phyloP scores from a whole-genome alignment of 2,329 filamentous ascomycete species.

The Aspergillus fumigatus region DNA sequence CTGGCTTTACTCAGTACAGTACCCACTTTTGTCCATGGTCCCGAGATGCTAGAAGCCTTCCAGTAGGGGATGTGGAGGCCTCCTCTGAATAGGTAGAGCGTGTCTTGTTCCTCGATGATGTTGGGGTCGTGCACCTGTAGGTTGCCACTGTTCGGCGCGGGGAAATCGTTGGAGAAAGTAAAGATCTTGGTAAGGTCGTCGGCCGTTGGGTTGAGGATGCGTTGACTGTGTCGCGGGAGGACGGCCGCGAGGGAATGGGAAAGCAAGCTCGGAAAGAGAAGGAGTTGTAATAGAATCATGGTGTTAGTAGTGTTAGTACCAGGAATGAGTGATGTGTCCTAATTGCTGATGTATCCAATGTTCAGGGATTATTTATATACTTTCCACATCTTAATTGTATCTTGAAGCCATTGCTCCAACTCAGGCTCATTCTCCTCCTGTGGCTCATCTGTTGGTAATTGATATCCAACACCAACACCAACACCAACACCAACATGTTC shows the following conservation, averaged over 20 bases:
- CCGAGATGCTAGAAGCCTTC: slow-evolving; percentile 19
- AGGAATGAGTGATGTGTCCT: neutral
- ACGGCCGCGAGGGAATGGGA: neutral
- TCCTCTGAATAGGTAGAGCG: slow-evolving; percentile 27
- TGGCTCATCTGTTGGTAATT: neutral
- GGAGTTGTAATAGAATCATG: neutral
- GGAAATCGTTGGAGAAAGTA: neutral
- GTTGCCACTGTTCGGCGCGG: slow-evolving; percentile 18
- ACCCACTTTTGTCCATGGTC: slow-evolving; percentile 26
- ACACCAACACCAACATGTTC: neutral
- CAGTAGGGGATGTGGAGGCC: slow-evolving; percentile 18
- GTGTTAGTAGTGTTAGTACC: neutral
- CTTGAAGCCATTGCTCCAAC: neutral
- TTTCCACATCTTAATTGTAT: neutral
- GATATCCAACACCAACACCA: neutral
- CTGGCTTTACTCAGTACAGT: slow-evolving; percentile 20
- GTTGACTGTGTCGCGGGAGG: neutral
- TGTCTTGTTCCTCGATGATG: slow-evolving; percentile 17
- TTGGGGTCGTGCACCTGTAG: slow-evolving; percentile 25
- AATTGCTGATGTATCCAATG: neutral
- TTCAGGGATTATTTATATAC: neutral
- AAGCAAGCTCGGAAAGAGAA: neutral
- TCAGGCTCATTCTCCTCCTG: neutral
- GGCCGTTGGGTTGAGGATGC: neutral
- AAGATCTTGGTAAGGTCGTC: neutral